These are phyloP conservation scores for Coelastrella sp. DNA, from an alignment of 139 green algal genomes.

Conservation along the genomic window DNA sequence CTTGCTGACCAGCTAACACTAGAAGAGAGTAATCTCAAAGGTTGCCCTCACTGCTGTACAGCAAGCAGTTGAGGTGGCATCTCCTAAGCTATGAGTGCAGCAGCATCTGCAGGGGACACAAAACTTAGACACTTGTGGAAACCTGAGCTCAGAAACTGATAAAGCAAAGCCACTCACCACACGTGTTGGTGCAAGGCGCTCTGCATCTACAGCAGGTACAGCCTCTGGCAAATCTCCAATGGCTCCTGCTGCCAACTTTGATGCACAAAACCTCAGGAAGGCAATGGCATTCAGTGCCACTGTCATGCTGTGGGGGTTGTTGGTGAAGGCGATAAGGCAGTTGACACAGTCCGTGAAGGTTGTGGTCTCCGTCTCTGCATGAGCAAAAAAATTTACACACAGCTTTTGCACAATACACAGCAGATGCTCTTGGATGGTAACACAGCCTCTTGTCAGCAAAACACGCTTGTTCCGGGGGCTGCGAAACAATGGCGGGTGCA, in stretches of 20 bases:
- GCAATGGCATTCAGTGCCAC: conserved; percentile 97
- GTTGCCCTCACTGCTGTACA: not conserved
- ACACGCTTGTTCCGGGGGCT: too few species aligned
- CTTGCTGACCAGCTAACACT: too few species aligned
- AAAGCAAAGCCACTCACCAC: conserved; percentile 8
- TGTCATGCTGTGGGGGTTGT: conserved; percentile 94
- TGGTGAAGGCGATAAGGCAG: conserved; percentile 99
- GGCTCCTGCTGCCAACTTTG: conserved; percentile 94
- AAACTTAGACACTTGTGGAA: too few species aligned
- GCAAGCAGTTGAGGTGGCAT: not conserved
- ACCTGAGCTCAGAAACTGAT: too few species aligned
- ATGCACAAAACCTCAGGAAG: conserved; percentile 95
- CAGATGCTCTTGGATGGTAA: too few species aligned
- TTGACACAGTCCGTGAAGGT: conserved; percentile 99
- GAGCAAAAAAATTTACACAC: not conserved
- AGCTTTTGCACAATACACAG: not conserved
- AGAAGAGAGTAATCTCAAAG: too few species aligned
- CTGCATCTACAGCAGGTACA: conserved; percentile 51
- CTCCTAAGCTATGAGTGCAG: too few species aligned
- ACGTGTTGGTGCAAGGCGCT: not conserved
- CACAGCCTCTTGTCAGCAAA: too few species aligned
- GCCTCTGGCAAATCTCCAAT: conserved; percentile 79
- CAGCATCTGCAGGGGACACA: too few species aligned
- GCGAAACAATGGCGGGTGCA: too few species aligned
- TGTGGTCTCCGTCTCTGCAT: conserved; percentile 92